Evolutionary conservation across 2,329 filamentous ascomycete species (phyloP).

Genomic region (Aspergillus spinulosporus): DNA sequence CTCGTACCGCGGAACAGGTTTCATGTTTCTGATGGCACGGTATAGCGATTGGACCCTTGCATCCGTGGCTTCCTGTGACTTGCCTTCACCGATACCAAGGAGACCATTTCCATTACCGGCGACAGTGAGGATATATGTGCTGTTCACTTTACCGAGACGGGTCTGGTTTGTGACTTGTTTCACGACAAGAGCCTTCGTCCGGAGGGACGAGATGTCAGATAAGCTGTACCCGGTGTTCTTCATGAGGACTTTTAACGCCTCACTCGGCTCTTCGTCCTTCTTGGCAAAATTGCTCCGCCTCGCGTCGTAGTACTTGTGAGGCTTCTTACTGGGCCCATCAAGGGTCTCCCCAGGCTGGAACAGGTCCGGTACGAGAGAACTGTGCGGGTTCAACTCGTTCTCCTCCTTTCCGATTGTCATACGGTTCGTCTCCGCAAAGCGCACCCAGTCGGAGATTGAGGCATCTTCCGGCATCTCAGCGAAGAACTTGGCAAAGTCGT

Average conservation of each 20-base stretch:
- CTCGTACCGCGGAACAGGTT: conserved; percentile 88
- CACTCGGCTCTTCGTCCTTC: conserved; percentile 36
- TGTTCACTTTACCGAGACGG: conserved; percentile 87
- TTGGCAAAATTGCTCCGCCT: conserved; percentile 22
- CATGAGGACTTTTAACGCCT: conserved; percentile 52
- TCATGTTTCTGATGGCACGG: conserved; percentile 86
- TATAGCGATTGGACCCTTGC: conserved; percentile 72
- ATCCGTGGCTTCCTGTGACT: conserved; percentile 71
- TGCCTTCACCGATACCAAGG: conserved; percentile 86
- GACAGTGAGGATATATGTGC: conserved; percentile 72
- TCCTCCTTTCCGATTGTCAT: conserved; percentile 53
- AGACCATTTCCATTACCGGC: conserved; percentile 85
- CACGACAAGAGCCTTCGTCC: conserved; percentile 69
- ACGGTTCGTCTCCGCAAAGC: conserved; percentile 49
- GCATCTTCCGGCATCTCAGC: conserved; percentile 54
- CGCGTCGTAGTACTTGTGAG: conserved; percentile 30
- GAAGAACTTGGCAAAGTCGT: conserved; percentile 55
- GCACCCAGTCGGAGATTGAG: conserved; percentile 43
- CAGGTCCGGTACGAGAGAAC: conserved; percentile 53
- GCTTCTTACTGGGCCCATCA: conserved; percentile 27
- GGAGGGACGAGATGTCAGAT: conserved; percentile 53
- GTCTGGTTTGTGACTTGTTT: conserved; percentile 89
- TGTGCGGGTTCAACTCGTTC: conserved; percentile 52
- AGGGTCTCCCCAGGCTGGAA: conserved; percentile 46
- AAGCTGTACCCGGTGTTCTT: conserved; percentile 58